Evolutionary conservation across 2,329 filamentous ascomycete genomes (phyloP).

Genomic region (Colletotrichum filicis): DNA sequence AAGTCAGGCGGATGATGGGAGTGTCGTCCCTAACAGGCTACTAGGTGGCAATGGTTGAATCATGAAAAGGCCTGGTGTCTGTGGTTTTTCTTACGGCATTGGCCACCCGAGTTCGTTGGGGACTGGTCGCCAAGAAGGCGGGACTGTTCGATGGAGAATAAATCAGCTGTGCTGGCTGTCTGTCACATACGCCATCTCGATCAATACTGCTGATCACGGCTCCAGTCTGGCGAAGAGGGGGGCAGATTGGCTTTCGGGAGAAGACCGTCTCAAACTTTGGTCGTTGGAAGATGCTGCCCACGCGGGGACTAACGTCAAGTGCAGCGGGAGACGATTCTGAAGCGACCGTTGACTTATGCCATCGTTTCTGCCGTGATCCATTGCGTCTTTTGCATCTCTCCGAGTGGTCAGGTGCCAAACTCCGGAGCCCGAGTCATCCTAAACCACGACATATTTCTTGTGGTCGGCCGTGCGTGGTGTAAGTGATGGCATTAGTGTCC

Average conservation of each 20-base stretch:
- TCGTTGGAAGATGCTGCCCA: background rate
- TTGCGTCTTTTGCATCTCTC: background rate
- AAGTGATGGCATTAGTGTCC: conserved; percentile 2
- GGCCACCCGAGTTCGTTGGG: too few relatives aligned
- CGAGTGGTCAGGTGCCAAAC: background rate
- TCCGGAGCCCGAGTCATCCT: background rate
- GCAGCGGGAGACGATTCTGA: background rate
- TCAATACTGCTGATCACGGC: background rate
- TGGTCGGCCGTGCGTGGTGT: background rate
- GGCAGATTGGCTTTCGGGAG: conserved; percentile 5
- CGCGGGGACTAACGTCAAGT: background rate
- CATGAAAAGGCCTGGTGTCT: background rate
- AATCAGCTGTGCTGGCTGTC: background rate
- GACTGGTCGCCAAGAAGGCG: background rate
- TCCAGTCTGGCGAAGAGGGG: background rate
- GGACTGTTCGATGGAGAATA: background rate
- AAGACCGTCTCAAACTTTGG: conserved; percentile 4
- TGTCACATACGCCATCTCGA: conserved; percentile 9
- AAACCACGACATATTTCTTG: background rate
- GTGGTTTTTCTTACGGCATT: background rate
- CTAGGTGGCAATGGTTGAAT: conserved; percentile 2
- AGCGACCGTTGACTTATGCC: background rate
- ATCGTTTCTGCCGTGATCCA: background rate
- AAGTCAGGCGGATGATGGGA: background rate
- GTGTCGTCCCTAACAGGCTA: background rate